Evolutionary conservation across 306 rosid species (phyloP), one percentile per base, ranked within the genome.

Genomic region (Glycyrrhiza uralensis): DNA sequence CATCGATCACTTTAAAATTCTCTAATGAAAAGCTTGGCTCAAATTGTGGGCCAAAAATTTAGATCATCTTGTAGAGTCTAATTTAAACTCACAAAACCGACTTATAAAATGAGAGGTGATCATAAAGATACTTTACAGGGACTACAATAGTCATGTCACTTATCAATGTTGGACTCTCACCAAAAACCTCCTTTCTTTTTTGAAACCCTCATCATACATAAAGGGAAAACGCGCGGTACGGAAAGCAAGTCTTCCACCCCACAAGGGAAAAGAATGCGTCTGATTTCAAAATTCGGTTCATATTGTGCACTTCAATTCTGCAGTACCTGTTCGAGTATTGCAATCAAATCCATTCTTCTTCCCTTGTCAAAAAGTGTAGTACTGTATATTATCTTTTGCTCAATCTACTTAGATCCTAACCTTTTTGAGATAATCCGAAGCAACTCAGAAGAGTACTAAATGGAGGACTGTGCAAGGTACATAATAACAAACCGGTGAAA

Each of bases 371-470:
- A 62, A 78, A 55, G 49, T 28, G 33, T 12, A 44, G 6, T 36
- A 41, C 17, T 57, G 64, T 56, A 56, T 56, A 13, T 6, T n/a
- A n/a, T n/a, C n/a, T n/a, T n/a, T 52, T 52, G 5, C 7, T 30
- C n/a, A n/a, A 30, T n/a, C 14, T 32, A 2, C 3, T 23, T 57
- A 32, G 24, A 59, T 59, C 17, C 30, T 28, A 38, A 51, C 73
- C 73, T 54, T 45, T 68, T 47, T 20, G 11, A 68, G 63, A 77
- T 17, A 35, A 76, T 5, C 7, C 29, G 51, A 59, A 44, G 28
- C 17, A 47, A 24, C 51, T n/a, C 36, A 57, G 2, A 47, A 47
- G 13, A 17, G 18, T n/a, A 52, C 69, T 6, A 44, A 72, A 38
- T 45, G 0, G 71, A 55, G 75, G 76, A 75, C 72, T 26, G 46